These are phyloP conservation scores for Trichoderma harzianum DNA, from an alignment of 2,329 filamentous ascomycete species.

Conservation along the genomic window DNA sequence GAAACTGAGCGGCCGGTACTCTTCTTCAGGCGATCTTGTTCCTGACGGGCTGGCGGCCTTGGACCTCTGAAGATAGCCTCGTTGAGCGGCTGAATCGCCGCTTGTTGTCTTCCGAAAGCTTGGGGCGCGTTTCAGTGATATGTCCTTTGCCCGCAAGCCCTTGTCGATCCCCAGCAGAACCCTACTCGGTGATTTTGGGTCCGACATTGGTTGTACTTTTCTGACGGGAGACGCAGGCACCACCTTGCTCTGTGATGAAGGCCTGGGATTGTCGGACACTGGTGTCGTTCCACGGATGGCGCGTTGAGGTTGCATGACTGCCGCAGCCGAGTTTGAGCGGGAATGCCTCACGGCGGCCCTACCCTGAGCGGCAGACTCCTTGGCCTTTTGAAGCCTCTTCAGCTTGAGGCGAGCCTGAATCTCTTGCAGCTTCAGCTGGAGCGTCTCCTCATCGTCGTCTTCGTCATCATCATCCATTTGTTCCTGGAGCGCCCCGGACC, in stretches of 20 bases:
- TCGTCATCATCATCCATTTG: slow-evolving; percentile 41
- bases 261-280: slow-evolving; percentile 22
- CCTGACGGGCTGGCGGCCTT: slow-evolving; percentile 36
- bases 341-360: slow-evolving; percentile 23
- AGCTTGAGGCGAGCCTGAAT: slow-evolving; percentile 85
- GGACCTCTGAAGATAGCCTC: slow-evolving; percentile 44
- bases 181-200: slow-evolving; percentile 72
- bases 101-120: slow-evolving; percentile 36
- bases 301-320: slow-evolving; percentile 22
- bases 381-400: slow-evolving; percentile 73
- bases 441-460: slow-evolving; percentile 83
- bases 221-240: slow-evolving; percentile 74
- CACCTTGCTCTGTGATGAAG: slow-evolving; percentile 40
- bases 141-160: slow-evolving; percentile 72
- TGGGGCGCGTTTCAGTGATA: slow-evolving; percentile 76
- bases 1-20: slow-evolving; percentile 58
- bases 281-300: slow-evolving; percentile 29
- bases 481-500: slow-evolving; percentile 34
- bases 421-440: slow-evolving; percentile 80
- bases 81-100: slow-evolving; percentile 21
- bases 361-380: slow-evolving; percentile 22
- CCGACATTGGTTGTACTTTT: slow-evolving; percentile 46
- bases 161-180: slow-evolving; percentile 87
- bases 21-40: slow-evolving; percentile 27
- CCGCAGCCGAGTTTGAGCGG: slow-evolving; percentile 26